These are phyloP conservation scores for Silene conica DNA, from an alignment of 148 eudicot genomes.

Conservation along the genomic window DNA sequence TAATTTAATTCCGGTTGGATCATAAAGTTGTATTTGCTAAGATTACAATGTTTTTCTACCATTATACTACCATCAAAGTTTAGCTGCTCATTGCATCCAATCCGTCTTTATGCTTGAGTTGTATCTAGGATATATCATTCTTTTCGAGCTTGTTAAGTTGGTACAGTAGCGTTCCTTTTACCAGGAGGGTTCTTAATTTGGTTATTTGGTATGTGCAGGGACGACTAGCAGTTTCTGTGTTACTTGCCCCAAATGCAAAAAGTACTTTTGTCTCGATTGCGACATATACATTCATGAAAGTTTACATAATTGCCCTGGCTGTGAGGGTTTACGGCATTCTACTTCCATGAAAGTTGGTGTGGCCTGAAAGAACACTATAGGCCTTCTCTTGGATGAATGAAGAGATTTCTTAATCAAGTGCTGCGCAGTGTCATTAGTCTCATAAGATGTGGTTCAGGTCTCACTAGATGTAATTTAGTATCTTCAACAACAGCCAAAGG, in stretches of 20 bases:
- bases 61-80: not conserved
- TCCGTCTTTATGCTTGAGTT: not conserved
- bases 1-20: not conserved
- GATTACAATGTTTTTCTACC: not conserved
- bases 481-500: not conserved
- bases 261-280: conserved; percentile 79
- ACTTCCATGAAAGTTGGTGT: conserved; percentile 27
- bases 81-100: not conserved
- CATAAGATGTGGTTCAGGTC: not conserved
- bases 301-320: conserved; percentile 92
- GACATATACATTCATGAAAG: conserved; percentile 97
- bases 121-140: not conserved
- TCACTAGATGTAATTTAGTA: not conserved
- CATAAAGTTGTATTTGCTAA: not conserved
- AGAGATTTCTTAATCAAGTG: not conserved
- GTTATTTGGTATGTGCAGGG: conserved; percentile 44
- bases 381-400: not conserved
- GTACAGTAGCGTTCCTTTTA: not conserved
- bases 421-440: not conserved
- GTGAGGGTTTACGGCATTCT: conserved; percentile 69
- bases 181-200: conserved; percentile 6
- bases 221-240: conserved; percentile 46
- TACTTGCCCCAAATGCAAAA: conserved; percentile 73
- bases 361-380: conserved; percentile 14
- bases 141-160: not conserved